Evolutionary conservation across 1,284 basidiomycete species (phyloP), one percentile per base, ranked within the genome.

Genomic region (Mycocalia duriaeana): DNA sequence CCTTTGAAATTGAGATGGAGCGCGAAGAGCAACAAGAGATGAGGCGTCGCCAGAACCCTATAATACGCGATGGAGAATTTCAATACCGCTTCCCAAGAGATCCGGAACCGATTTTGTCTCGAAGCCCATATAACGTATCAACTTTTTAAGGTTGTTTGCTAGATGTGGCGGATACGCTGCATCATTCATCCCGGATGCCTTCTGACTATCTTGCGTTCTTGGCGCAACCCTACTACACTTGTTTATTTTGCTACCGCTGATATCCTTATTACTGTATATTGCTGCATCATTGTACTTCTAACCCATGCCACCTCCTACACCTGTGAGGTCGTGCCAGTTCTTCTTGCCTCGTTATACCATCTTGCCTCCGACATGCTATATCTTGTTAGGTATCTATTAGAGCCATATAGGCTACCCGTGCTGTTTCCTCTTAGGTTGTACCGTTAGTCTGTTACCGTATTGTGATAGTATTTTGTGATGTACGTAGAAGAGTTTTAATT

Each of bases 1-100:
- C 70, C 2, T 85, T 75, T 49, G 82, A 87, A 59, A 61, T 84
- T 14, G 77, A 82, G 53, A 75, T 84, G 65, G 85, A 87, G 57
- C 72, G 70, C 24, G 75, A 81, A 54, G 81, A 82, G 58, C 69
- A 67, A 42, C 76, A 77, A 52, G 72, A 73, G 42, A 68, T 68
- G 14, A 53, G 60, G 45, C 67, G 74, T 5, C 70, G 66, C 46
- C 61, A 65, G 52, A 86, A 85, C 52, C 83, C 83, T 5, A 67
- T 87, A 53, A 70, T 86, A 44, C 67, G 66, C 52, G 76, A 86
- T 54, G 84, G 83, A 56, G 79, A 73, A 16, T 85, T 85, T 64
- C 81, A 81, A 59, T 81, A 82, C 51, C 75, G 82, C 44, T 76
- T 75, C 50, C 70, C 71, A 38, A 70, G 67, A 54, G 70, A 75